A percentile compares a stretch with the other conserved stretches of the same genome.
phyloP scores from a whole-genome alignment of 2,329 filamentous ascomycete species.

The Sporothrix euskadiensis region DNA sequence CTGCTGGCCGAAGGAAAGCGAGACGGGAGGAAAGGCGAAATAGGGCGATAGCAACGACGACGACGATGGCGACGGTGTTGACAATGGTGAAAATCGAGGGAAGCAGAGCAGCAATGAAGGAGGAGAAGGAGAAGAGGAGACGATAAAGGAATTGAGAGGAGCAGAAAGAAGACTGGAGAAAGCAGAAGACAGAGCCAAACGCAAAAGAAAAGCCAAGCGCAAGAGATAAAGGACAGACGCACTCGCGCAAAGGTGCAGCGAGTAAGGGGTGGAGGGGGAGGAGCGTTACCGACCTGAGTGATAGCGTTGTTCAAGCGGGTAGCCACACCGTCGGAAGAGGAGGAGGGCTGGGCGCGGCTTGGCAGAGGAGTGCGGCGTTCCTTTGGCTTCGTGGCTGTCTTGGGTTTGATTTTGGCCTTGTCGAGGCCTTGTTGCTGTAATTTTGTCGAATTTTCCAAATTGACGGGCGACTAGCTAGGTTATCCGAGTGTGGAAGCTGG shows the following conservation, averaged over 20 bases:
- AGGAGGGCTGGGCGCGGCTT: conserved; percentile 25
- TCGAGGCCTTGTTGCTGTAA: not conserved
- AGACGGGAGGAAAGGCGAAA: not conserved
- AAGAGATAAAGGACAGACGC: conserved; percentile 23
- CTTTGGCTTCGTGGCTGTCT: conserved; percentile 13
- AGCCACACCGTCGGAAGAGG: conserved; percentile 28
- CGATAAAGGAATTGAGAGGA: not conserved
- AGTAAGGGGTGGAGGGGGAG: conserved; percentile 4
- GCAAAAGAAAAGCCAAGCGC: not conserved
- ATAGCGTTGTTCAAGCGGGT: conserved; percentile 19
- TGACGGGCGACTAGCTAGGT: not conserved
- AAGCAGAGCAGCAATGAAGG: not conserved
- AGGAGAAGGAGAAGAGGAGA: not conserved
- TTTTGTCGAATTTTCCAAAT: not conserved
- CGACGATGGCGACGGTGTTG: not conserved
- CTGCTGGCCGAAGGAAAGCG: not conserved
- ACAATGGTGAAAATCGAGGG: not conserved
- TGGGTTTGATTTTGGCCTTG: not conserved
- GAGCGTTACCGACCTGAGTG: conserved; percentile 19
- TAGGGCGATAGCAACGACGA: not conserved
- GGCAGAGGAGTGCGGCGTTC: conserved; percentile 18
- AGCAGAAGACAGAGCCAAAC: not conserved
- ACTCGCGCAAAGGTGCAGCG: conserved; percentile 10
- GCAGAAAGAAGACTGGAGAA: not conserved
- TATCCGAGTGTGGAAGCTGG: not conserved